Percentiles rank a stretch among this genome's conserved stretches.
phyloP scores from a whole-genome alignment of 768 basidiomycete species.

The Pholiota conissans region DNA sequence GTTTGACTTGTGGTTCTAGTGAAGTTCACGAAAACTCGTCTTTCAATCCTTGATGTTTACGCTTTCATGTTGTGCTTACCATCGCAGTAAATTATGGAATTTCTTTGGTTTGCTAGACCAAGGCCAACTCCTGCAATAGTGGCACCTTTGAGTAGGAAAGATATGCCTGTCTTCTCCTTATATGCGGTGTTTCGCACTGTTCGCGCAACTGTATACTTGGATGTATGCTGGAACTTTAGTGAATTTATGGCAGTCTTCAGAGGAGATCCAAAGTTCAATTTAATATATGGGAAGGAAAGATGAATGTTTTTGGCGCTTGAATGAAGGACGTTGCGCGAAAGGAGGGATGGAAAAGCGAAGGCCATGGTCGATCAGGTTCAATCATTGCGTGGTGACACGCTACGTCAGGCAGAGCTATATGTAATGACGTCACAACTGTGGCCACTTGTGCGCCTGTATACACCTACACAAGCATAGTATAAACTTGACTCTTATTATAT shows the following conservation, averaged over 20 bases:
- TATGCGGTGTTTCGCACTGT: not conserved
- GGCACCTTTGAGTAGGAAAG: slow-evolving; percentile 25
- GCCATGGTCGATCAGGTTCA: slow-evolving; percentile 7
- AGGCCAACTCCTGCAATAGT: slow-evolving; percentile 44
- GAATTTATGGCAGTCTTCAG: not conserved
- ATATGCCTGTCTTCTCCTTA: not conserved
- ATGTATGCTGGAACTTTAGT: not conserved
- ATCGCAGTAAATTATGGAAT: slow-evolving; percentile 51
- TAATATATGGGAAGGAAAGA: not conserved
- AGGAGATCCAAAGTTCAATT: not conserved
- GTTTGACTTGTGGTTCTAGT: slow-evolving; percentile 5
- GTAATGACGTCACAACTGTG: not conserved
- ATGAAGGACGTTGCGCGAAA: slow-evolving; percentile 6
- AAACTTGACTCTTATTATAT: no score
- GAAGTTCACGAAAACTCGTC: not conserved
- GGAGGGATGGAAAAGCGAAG: slow-evolving; percentile 9
- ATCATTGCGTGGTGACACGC: no score
- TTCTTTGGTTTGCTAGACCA: slow-evolving; percentile 37
- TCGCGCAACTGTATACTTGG: not conserved
- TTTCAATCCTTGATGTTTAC: not conserved
- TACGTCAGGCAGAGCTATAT: not conserved
- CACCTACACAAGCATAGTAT: no score
- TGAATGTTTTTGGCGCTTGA: not conserved
- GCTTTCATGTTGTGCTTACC: slow-evolving; percentile 32
- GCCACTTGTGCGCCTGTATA: no score